Percentiles rank a stretch among this genome's conserved stretches.
These are phyloP conservation scores for Alternaria atra DNA, from an alignment of 2,329 filamentous ascomycete genomes.

Conservation along the genomic window DNA sequence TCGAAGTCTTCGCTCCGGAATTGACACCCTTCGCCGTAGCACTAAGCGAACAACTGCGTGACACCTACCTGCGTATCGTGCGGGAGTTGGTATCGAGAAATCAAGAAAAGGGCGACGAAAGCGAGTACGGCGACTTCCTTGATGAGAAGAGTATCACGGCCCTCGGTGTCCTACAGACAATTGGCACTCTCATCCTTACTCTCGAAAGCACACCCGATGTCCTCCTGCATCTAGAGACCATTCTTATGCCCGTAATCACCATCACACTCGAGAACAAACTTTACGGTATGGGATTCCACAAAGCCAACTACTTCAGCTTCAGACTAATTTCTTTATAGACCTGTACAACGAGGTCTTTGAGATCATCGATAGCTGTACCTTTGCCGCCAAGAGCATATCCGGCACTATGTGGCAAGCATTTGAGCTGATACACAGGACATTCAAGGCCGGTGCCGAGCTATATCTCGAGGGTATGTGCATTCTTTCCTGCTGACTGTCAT, in stretches of 20 bases:
- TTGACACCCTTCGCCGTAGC: constrained; percentile 97
- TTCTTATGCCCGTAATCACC: constrained; percentile 95
- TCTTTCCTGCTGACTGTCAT: neutral
- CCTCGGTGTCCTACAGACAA: constrained; percentile 94
- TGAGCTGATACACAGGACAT: constrained; percentile 93
- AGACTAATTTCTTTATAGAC: constrained; percentile 61
- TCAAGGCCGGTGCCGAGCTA: constrained; percentile 95
- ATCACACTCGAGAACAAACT: constrained; percentile 98
- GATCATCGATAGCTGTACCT: constrained; percentile 99
- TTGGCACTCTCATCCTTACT: constrained; percentile 94
- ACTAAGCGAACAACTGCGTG: constrained; percentile 91
- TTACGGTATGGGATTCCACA: constrained; percentile 68
- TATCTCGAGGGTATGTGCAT: constrained; percentile 75
- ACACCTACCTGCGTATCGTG: constrained; percentile 95
- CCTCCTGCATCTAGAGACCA: constrained; percentile 89
- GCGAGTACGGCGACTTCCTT: constrained; percentile 85
- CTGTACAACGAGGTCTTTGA: constrained; percentile 98
- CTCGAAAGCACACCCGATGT: constrained; percentile 97
- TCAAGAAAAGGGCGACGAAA: constrained; percentile 75
- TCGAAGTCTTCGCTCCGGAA: constrained; percentile 97
- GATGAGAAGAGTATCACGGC: constrained; percentile 99
- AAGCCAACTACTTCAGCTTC: neutral
- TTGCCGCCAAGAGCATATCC: constrained; percentile 94
- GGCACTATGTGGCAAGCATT: constrained; percentile 99
- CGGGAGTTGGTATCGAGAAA: constrained; percentile 90